phyloP scores from a whole-genome alignment of 2,329 filamentous ascomycete genomes.

The Cercospora sojina region DNA sequence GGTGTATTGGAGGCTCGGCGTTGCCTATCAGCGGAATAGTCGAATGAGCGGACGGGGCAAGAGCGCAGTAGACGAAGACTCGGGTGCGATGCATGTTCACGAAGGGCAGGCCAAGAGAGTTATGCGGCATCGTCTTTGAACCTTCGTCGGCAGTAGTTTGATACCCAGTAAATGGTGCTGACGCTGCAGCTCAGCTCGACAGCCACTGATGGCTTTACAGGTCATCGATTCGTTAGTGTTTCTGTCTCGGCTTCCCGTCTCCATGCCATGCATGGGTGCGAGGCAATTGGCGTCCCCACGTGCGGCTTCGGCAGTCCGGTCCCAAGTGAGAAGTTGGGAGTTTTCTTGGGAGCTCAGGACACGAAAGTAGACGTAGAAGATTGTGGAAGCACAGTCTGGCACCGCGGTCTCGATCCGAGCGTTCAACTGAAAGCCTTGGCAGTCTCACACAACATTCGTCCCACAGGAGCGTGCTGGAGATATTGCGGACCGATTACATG shows the following conservation, averaged over 20 bases:
- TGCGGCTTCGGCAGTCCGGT: neutral
- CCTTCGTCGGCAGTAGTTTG: neutral
- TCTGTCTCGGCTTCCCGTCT: neutral
- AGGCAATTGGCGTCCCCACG: neutral
- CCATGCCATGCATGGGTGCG: neutral
- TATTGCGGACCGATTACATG: neutral
- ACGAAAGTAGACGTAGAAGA: neutral
- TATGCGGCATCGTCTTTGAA: neutral
- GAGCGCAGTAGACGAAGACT: neutral
- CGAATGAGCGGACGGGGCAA: neutral
- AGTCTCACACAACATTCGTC: neutral
- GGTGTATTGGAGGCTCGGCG: neutral
- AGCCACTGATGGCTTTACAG: neutral
- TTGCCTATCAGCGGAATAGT: neutral
- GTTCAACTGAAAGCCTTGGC: neutral
- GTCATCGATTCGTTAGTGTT: neutral
- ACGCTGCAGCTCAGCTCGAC: neutral
- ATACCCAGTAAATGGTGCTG: neutral
- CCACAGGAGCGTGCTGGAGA: neutral
- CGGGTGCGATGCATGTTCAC: neutral
- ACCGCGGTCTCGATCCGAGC: neutral
- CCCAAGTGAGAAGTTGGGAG: neutral
- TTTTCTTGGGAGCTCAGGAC: neutral
- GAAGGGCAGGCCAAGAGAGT: neutral
- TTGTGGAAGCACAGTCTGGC: neutral